Conservation (phyloP, 2,329 filamentous ascomycete species). For the Myrmaecium sp. region DNA sequence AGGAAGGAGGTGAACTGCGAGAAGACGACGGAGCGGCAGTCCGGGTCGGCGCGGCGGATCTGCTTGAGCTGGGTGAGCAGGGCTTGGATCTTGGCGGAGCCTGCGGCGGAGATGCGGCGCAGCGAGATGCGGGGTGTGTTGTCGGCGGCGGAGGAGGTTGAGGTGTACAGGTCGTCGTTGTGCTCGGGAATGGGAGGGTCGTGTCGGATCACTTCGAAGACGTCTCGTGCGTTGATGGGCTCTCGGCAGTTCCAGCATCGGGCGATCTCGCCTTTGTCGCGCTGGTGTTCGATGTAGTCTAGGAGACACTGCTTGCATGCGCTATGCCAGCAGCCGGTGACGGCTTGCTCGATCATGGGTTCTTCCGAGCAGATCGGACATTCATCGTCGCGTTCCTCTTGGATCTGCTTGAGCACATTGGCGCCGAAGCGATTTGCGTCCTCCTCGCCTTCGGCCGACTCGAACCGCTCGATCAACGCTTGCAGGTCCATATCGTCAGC, state of each 20-base stretch:
- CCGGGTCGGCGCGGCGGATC: conserved; percentile 47
- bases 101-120: conserved; percentile 45
- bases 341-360: conserved; percentile 84
- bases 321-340: conserved; percentile 95
- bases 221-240: conserved; percentile 60
- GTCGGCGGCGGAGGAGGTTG: conserved; percentile 11
- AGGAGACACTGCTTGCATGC: conserved; percentile 90
- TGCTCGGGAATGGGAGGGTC: conserved; percentile 39
- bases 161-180: conserved; percentile 26
- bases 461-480: conserved; percentile 70
- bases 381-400: conserved; percentile 73
- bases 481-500: conserved; percentile 94
- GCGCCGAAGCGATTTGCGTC: conserved; percentile 63
- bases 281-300: conserved; percentile 77
- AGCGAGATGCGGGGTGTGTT: conserved; percentile 38
- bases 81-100: conserved; percentile 76
- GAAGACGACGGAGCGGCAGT: conserved; percentile 81
- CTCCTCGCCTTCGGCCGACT: conserved; percentile 41
- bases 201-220: conserved; percentile 83
- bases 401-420: conserved; percentile 78
- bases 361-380: conserved; percentile 93
- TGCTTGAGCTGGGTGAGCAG: conserved; percentile 59
- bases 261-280: conserved; percentile 55
- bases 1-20: conserved; percentile 96
- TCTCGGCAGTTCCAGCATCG: conserved; percentile 86